Conservation (phyloP, 2,329 filamentous ascomycete genomes). For the Aspergillus intermedius region DNA sequence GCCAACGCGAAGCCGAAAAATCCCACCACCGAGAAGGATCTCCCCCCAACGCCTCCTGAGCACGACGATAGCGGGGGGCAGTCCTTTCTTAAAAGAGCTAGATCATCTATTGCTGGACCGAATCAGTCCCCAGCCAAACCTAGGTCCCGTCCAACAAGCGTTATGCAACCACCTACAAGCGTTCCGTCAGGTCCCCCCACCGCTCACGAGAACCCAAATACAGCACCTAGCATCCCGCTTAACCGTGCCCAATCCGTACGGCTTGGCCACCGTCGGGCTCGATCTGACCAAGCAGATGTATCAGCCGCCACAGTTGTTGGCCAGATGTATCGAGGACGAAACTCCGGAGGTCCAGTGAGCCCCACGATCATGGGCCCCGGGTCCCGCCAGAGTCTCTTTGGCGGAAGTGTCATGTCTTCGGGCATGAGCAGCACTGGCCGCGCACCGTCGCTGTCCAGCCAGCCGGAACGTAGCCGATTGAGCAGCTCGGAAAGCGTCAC, state of each 20-base stretch:
- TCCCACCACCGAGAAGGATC: conserved; percentile 63
- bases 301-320: conserved; percentile 67
- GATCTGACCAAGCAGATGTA: conserved; percentile 42
- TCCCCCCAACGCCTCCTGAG: conserved; percentile 63
- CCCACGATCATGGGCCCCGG: conserved; percentile 42
- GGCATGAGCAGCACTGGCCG: conserved; percentile 48
- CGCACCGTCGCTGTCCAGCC: conserved; percentile 46
- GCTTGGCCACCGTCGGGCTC: conserved; percentile 40
- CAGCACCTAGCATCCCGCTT: conserved; percentile 44
- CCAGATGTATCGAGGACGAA: conserved; percentile 75
- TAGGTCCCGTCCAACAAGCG: conserved; percentile 43
- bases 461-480: conserved; percentile 42
- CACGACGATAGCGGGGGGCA: conserved; percentile 43
- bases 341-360: conserved; percentile 48
- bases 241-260: conserved; percentile 37
- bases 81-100: conserved; percentile 54
- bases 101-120: conserved; percentile 49
- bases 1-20: conserved; percentile 22
- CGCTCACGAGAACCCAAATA: conserved; percentile 42
- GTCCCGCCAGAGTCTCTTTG: conserved; percentile 36
- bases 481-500: conserved; percentile 62
- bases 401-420: conserved; percentile 47
- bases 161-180: conserved; percentile 32
- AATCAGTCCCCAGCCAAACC: conserved; percentile 28
- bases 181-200: conserved; percentile 20